Evolutionary conservation across 768 basidiomycete genomes (phyloP).

Genomic region (Termitomyces sp.): DNA sequence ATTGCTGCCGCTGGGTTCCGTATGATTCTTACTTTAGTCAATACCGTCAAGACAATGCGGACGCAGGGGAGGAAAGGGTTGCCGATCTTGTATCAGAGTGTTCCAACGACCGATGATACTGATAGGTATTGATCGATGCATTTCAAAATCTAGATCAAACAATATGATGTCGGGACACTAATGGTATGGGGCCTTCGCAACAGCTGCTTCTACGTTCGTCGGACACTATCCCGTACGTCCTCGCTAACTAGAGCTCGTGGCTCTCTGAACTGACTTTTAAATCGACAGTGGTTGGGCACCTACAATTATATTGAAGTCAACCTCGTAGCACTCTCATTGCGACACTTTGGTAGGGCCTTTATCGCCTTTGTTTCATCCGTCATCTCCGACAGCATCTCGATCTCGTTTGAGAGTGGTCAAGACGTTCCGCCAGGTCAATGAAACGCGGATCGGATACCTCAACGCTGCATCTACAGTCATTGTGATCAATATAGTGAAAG

Average conservation of each 20-base stretch:
- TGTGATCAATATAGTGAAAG: slow-evolving; percentile 65
- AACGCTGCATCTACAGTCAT: slow-evolving; percentile 77
- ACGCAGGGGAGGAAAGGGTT: slow-evolving; percentile 76
- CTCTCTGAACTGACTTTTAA: neutral
- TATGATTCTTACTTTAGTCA: slow-evolving; percentile 89
- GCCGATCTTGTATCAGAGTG: slow-evolving; percentile 47
- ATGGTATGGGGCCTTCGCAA: slow-evolving; percentile 91
- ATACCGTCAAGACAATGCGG: slow-evolving; percentile 93
- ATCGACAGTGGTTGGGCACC: slow-evolving; percentile 66
- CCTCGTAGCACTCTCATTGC: slow-evolving; percentile 44
- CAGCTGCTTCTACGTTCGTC: slow-evolving; percentile 90
- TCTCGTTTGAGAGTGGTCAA: slow-evolving; percentile 90
- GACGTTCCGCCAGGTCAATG: slow-evolving; percentile 92
- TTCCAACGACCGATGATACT: slow-evolving; percentile 11
- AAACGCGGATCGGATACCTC: slow-evolving; percentile 70
- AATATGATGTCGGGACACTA: slow-evolving; percentile 71
- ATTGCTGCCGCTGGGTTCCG: slow-evolving; percentile 79
- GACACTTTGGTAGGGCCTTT: slow-evolving; percentile 72
- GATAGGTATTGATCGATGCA: neutral
- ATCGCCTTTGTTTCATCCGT: slow-evolving; percentile 90
- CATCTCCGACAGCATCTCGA: slow-evolving; percentile 79
- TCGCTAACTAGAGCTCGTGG: neutral
- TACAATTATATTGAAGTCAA: slow-evolving; percentile 73
- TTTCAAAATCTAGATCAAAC: slow-evolving; percentile 47
- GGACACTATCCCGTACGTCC: slow-evolving; percentile 76